phyloP scores from a whole-genome alignment of 2,329 filamentous ascomycete genomes.

The Ceratocystis variospora region DNA sequence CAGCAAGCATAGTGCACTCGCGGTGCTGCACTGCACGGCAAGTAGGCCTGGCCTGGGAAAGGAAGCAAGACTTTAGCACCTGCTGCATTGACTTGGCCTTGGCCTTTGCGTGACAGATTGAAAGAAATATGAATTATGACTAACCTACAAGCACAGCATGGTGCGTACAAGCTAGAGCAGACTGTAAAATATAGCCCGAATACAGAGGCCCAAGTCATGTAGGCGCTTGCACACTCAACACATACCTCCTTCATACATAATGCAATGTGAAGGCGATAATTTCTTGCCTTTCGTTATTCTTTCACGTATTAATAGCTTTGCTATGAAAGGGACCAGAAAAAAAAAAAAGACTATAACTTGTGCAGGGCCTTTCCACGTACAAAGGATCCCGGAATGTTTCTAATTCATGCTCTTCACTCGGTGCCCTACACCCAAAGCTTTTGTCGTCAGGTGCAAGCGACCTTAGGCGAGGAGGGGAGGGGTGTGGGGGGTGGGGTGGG shows the following conservation, averaged over 20 bases:
- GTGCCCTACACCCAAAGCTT: background rate
- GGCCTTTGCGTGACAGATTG: background rate
- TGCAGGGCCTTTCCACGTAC: background rate
- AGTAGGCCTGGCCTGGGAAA: background rate
- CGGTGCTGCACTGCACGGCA: too few relatives aligned
- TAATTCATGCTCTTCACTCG: background rate
- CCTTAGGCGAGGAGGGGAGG: background rate
- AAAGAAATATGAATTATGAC: slow-evolving; percentile 4
- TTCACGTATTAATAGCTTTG: too few relatives aligned
- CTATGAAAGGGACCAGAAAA: too few relatives aligned
- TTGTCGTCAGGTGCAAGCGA: background rate
- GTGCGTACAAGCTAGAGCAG: too few relatives aligned
- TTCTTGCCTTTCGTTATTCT: too few relatives aligned
- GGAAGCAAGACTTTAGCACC: background rate
- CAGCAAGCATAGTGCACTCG: background rate
- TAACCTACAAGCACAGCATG: background rate
- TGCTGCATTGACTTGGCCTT: background rate
- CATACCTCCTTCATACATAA: too few relatives aligned
- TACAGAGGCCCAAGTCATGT: too few relatives aligned
- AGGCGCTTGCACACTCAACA: too few relatives aligned
- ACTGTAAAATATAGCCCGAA: too few relatives aligned
- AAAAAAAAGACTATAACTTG: background rate
- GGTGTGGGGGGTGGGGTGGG: too few relatives aligned
- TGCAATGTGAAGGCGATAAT: too few relatives aligned
- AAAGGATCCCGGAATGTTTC: background rate